Evolutionary conservation across 306 rosid species (phyloP), one percentile per base, ranked within the genome.

Genomic region (Trifolium pratense): DNA sequence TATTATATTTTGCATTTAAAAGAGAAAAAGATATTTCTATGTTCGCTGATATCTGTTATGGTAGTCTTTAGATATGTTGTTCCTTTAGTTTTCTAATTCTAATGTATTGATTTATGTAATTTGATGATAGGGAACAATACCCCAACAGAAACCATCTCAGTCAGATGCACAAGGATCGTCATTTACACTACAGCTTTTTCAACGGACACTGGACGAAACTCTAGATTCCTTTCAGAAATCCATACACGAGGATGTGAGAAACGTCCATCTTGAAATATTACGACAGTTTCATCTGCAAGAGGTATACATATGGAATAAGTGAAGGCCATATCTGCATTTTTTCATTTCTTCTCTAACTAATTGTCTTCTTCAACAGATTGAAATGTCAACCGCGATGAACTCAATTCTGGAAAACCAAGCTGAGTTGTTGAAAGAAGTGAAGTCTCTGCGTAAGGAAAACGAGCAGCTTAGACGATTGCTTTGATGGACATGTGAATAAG

Each of bases 241-340:
- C 64, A 88, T 91, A 74, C 97, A 92, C 6, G 92, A 86, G 82
- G 97, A 92, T 77, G 85, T 84, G 89, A 87, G 96, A 84, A 95
- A 95, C 85, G 97, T 95, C 85, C 99, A 95, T 81, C 84, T 95
- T 70, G 99, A 95, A 87, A 78, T 87, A 78, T 79, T 95, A 77
- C 86, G 97, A 78, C 97, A 95, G 76, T 95, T 92, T 79, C 99
- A 95, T 74, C 81, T 90, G 89, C 97, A 95, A 71, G 97, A 92
- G 97, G 99, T 95, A 84, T 43, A 82, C 78, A 69, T 67, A 51
- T 74, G n/a, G 73, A 74, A 18, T 61, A 39, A 32, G 32, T 71
- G 56, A 32, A 26, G 11, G 55, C 48, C 9, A 9, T n/a, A n/a
- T 69, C 64, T 39, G 53, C 82, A 55, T 20, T 71, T 64, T 64